Percentiles rank a stretch among this genome's conserved stretches.
Evolutionary conservation across 2,329 filamentous ascomycete species (phyloP).

Genomic region (Gliomastix tumulicola): DNA sequence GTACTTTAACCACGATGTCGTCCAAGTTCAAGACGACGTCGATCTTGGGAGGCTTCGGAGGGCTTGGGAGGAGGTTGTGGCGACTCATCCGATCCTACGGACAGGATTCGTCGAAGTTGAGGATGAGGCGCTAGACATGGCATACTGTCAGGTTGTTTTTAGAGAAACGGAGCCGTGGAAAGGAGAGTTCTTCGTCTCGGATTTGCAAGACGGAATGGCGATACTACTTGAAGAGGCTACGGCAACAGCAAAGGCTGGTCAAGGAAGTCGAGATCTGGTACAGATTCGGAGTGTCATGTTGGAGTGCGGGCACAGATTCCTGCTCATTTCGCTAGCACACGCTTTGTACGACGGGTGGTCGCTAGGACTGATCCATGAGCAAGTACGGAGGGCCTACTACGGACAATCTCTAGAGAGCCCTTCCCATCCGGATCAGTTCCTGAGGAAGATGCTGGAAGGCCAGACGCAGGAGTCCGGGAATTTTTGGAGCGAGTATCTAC

Average conservation of each 20-base stretch:
- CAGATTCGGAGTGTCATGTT: conserved; percentile 26
- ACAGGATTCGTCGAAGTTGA: conserved; percentile 65
- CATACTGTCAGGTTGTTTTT: conserved; percentile 42
- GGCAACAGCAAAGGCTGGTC: conserved; percentile 7
- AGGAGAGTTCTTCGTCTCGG: conserved; percentile 12
- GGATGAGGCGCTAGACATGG: conserved; percentile 44
- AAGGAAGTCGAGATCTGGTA: conserved; percentile 33
- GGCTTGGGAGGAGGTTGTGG: conserved; percentile 57
- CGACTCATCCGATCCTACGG: conserved; percentile 62
- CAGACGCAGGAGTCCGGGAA: conserved; percentile 13
- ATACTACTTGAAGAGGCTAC: conserved; percentile 6
- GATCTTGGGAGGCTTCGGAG: conserved; percentile 48
- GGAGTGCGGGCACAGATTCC: conserved; percentile 21
- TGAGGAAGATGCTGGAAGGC: conserved; percentile 19
- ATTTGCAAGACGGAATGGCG: conserved; percentile 23
- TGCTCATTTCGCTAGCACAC: conserved; percentile 71
- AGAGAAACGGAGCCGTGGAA: conserved; percentile 14
- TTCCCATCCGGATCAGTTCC: conserved; percentile 36
- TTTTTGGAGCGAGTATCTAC: conserved; percentile 70
- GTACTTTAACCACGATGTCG: conserved; percentile 82
- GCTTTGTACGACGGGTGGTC: conserved; percentile 90
- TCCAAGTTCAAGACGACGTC: conserved; percentile 49
- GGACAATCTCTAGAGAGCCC: conserved; percentile 14
- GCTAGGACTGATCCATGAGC: conserved; percentile 63
- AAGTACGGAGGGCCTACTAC: conserved; percentile 61